phyloP scores from a whole-genome alignment of 345 rosid species.

The Eucalyptus curtisii region DNA sequence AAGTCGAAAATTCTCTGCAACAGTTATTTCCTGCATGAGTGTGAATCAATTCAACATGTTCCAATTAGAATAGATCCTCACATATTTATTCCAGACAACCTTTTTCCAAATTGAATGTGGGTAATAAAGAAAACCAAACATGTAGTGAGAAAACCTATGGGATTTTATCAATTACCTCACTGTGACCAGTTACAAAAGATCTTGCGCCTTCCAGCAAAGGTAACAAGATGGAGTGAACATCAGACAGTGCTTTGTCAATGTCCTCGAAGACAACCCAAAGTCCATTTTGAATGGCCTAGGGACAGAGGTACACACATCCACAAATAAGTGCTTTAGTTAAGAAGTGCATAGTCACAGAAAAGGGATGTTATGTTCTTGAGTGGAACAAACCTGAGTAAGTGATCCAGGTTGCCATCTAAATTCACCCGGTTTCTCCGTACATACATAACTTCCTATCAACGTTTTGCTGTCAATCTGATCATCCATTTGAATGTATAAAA shows the following conservation, averaged over 20 bases:
- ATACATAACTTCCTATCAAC: slow-evolving; percentile 82
- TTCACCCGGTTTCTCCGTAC: slow-evolving; percentile 94
- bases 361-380: not conserved
- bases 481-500: slow-evolving; percentile 77
- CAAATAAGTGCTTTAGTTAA: not conserved
- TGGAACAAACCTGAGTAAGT: slow-evolving; percentile 70
- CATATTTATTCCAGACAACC: not conserved
- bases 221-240: slow-evolving; percentile 67
- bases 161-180: slow-evolving; percentile 45
- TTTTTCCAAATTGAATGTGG: not conserved
- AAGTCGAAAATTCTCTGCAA: slow-evolving; percentile 70
- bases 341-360: not conserved
- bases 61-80: not conserved
- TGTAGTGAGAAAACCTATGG: not conserved
- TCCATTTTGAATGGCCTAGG: slow-evolving; percentile 73
- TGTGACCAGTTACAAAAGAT: slow-evolving; percentile 52
- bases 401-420: slow-evolving; percentile 98
- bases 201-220: slow-evolving; percentile 78
- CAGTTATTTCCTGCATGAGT: slow-evolving; percentile 62
- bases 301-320: not conserved
- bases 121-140: not conserved
- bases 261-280: slow-evolving; percentile 94
- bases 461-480: slow-evolving; percentile 97
- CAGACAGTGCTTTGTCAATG: slow-evolving; percentile 88
- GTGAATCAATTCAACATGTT: not conserved